These are phyloP conservation scores for Austropuccinia psidii DNA, from an alignment of 1,284 basidiomycete species.

Conservation along the genomic window DNA sequence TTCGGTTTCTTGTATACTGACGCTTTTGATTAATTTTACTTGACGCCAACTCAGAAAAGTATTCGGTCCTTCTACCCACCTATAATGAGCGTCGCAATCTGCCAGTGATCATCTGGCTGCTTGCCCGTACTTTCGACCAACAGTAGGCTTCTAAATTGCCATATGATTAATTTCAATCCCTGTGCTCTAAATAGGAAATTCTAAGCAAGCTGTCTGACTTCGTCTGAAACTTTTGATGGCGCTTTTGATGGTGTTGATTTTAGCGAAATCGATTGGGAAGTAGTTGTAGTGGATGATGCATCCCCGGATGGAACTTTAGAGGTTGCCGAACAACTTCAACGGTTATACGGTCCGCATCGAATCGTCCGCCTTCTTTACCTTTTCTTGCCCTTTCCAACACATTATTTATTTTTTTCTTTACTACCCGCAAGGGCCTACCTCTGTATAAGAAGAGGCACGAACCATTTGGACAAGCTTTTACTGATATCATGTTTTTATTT, in stretches of 20 bases:
- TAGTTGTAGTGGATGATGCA: constrained; percentile 82
- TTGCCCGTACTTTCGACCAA: constrained; percentile 65
- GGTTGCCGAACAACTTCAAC: constrained; percentile 66
- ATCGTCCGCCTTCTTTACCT: constrained; percentile 55
- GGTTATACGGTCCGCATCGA: constrained; percentile 71
- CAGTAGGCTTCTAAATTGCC: constrained; percentile 54
- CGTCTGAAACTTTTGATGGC: neutral
- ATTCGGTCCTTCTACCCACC: constrained; percentile 71
- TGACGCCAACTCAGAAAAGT: constrained; percentile 23
- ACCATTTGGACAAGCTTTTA: neutral
- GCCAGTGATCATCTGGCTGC: constrained; percentile 73
- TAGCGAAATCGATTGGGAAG: constrained; percentile 58
- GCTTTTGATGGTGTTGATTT: constrained; percentile 39
- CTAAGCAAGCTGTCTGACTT: too few relatives aligned
- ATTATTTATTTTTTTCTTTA: constrained; percentile 10
- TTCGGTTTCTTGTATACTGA: too few relatives aligned
- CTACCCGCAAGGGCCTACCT: too few relatives aligned
- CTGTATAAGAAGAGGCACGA: neutral
- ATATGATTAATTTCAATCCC: neutral
- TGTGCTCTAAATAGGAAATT: neutral
- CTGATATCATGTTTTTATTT: neutral
- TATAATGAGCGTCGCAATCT: constrained; percentile 89
- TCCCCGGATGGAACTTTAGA: constrained; percentile 87
- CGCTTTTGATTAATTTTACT: too few relatives aligned
- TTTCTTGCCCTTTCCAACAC: neutral